Base-by-base conservation (phyloP, 1,139 yeast species). In the Sugiyamaella paludigena region DNA sequence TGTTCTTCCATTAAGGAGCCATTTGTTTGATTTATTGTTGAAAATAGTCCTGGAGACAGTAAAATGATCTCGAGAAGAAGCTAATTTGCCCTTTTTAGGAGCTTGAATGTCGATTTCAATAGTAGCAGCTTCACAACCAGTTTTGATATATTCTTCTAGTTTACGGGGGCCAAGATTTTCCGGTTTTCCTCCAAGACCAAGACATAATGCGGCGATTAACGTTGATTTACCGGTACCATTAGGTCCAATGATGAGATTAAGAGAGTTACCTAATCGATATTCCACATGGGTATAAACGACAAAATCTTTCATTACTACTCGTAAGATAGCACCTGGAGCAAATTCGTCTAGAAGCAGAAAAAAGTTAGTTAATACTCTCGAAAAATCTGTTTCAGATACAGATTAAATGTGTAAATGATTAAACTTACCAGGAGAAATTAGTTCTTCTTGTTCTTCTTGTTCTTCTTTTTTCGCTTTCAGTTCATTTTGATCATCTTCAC, bases 211-310 rank as follows among this genome's bases (percentile, higher is more conserved):
- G 51, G 97, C 88, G 6, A 92, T 96, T 58, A 92, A 79, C 0
- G 98, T 88, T 43, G 94, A 83, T 64, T 94, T 94, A 6, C 99
- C 99, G 0, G 96, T 82, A 35, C 99, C 99, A 64, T 94, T 94
- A 6, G 98, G 98, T 0, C 98, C 98, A 48, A 92, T 86, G 51
- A 94, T 86, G 87, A 94, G 81, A 65, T 94, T 94, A 63, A 94
- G 73, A 2, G 84, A 76, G 0, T 98, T 97, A 0, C 95, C 87
- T 45, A 91, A 75, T 39, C 75, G 73, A 66, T 88, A 91, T 63
- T 86, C 92, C 0, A 92, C 86, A 49, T 79, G 72, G 2, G 82
- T 70, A 63, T 91, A 91, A 0, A 96, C 88, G 60, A 94, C 89
- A 71, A 91, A 91, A 66, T 91, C 87, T 52, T 68, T 69, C 51